Evolutionary conservation across 345 rosid species (phyloP).

Genomic region (Anastatica hierochuntica): DNA sequence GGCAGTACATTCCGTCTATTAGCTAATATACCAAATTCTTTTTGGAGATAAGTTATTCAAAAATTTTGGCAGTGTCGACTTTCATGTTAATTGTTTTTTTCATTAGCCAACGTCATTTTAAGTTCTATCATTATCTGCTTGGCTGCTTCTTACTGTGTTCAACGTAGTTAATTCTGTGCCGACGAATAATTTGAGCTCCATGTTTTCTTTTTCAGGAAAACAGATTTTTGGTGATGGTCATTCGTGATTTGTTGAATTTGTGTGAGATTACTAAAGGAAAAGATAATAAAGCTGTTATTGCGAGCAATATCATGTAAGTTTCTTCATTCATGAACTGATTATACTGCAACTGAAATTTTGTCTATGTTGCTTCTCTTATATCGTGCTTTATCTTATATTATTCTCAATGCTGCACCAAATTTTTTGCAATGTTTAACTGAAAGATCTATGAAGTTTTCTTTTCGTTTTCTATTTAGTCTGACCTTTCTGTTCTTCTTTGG

Average conservation of each 20-base stretch:
- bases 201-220: slow-evolving; percentile 64
- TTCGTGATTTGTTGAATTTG: slow-evolving; percentile 86
- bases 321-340: background rate
- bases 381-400: background rate
- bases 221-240: slow-evolving; percentile 96
- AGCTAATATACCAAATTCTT: background rate
- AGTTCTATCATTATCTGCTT: slow-evolving; percentile 1
- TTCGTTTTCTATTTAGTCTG: background rate
- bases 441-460: background rate
- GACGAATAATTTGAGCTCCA: background rate
- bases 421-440: background rate
- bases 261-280: slow-evolving; percentile 98
- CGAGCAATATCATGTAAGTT: slow-evolving; percentile 96
- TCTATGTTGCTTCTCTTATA: background rate
- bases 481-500: slow-evolving; percentile 10
- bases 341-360: background rate
- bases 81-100: background rate
- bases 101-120: too few relatives aligned
- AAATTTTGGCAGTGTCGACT: background rate
- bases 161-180: slow-evolving; percentile 5
- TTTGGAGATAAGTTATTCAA: background rate
- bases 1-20: background rate
- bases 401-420: background rate
- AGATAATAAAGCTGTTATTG: slow-evolving; percentile 98
- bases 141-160: background rate